A percentile compares a stretch with the other conserved stretches of the same genome.
phyloP scores from a whole-genome alignment of 441 rosid genomes.

The Adansonia gregorii region DNA sequence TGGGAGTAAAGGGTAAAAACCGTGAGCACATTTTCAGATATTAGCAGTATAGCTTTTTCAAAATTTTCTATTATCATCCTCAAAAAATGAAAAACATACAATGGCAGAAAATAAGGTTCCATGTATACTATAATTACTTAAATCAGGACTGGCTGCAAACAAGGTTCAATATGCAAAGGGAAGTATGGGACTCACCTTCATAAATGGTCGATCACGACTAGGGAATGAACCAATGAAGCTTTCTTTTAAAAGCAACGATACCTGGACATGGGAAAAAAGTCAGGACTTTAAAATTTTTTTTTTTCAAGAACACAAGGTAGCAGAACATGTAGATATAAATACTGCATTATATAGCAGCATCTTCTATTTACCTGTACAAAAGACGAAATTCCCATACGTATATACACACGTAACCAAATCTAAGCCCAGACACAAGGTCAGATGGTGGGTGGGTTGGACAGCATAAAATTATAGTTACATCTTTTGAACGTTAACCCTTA shows the following conservation, averaged over 20 bases:
- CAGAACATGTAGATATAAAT: neutral
- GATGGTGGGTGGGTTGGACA: neutral
- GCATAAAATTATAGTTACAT: neutral
- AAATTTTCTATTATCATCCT: neutral
- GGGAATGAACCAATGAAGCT: constrained; percentile 74
- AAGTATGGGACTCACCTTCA: constrained; percentile 52
- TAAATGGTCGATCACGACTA: constrained; percentile 62
- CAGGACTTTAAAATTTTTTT: constrained; percentile 7
- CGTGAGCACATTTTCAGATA: constrained; percentile 22
- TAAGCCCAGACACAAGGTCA: neutral
- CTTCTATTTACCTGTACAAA: neutral
- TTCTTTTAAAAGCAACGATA: constrained; percentile 73
- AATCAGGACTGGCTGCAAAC: neutral
- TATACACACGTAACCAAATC: neutral
- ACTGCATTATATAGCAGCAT: neutral
- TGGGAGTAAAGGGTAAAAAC: constrained; percentile 32
- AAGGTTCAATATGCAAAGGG: neutral
- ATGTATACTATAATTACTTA: neutral
- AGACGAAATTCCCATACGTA: neutral
- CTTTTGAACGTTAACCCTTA: neutral
- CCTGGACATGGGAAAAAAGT: constrained; percentile 36
- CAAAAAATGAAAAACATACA: neutral
- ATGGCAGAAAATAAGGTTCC: neutral
- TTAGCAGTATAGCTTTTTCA: neutral
- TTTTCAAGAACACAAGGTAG: constrained; percentile 10